Evolutionary conservation across 1,284 basidiomycete species (phyloP).

Genomic region (Ganoderma lucidum): DNA sequence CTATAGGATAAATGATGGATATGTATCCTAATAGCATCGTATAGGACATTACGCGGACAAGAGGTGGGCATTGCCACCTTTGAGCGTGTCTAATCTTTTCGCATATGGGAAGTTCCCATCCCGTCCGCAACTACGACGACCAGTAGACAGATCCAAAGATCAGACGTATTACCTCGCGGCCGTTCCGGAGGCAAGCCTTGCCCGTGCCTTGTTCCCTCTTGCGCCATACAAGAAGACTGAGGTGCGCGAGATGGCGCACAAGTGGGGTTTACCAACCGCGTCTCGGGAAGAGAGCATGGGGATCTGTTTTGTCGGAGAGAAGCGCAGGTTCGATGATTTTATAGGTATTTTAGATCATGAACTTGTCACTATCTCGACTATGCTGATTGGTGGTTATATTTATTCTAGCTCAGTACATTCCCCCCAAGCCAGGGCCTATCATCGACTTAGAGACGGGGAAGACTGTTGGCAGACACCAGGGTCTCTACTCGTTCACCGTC

Average conservation of each 20-base stretch:
- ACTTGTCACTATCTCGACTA: constrained; percentile 3
- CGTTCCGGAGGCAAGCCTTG: constrained; percentile 70
- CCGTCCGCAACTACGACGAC: constrained; percentile 72
- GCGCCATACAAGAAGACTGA: constrained; percentile 71
- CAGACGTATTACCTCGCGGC: constrained; percentile 95
- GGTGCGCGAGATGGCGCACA: constrained; percentile 81
- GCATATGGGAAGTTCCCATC: constrained; percentile 30
- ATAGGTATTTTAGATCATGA: constrained; percentile 58
- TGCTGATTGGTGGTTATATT: constrained; percentile 3
- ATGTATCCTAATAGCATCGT: neutral
- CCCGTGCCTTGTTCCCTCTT: constrained; percentile 83
- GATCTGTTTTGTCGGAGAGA: constrained; percentile 95
- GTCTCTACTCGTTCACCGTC: constrained; percentile 91
- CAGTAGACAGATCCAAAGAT: constrained; percentile 81
- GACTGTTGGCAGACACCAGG: constrained; percentile 71
- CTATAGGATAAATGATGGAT: neutral
- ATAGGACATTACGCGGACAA: constrained; percentile 92
- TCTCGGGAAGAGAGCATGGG: constrained; percentile 92
- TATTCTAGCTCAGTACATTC: constrained; percentile 78
- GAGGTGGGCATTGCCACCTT: constrained; percentile 48
- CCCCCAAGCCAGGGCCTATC: constrained; percentile 73
- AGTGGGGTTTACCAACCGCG: constrained; percentile 79
- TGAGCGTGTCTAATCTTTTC: constrained; percentile 19
- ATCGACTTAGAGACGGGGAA: constrained; percentile 64
- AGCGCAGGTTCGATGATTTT: constrained; percentile 77